A percentile compares a stretch with the other conserved stretches of the same genome.
Conservation (phyloP, 2,329 filamentous ascomycete species). For the Phialophora macrospora region DNA sequence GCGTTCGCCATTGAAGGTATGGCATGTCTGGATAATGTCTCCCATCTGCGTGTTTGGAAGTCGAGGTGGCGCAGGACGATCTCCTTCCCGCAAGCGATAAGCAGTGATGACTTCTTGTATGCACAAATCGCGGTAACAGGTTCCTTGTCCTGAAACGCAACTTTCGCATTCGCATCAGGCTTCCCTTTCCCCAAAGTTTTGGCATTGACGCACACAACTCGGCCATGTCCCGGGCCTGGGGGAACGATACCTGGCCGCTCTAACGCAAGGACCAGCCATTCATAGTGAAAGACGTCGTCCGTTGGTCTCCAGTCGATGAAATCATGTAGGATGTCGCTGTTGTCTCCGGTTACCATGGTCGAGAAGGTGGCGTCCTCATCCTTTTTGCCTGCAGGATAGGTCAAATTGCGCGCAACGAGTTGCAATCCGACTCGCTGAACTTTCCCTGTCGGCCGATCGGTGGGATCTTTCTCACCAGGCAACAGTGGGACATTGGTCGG, state of each 20-base stretch:
- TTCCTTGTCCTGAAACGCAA: conserved; percentile 22
- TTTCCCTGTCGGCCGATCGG: conserved; percentile 8
- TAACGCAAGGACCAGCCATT: conserved; percentile 38
- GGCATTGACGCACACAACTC: conserved; percentile 33
- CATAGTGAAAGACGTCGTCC: conserved; percentile 32
- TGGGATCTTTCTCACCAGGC: neutral
- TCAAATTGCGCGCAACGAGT: conserved; percentile 21
- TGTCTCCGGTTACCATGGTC: conserved; percentile 30
- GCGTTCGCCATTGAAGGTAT: conserved; percentile 57
- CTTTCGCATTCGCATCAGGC: conserved; percentile 19
- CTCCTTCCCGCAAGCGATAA: conserved; percentile 54
- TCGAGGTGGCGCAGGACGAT: conserved; percentile 53
- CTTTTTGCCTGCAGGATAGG: conserved; percentile 4
- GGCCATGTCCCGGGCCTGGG: conserved; percentile 18
- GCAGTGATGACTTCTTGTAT: conserved; percentile 51
- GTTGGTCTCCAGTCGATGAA: conserved; percentile 36
- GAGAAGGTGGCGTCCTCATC: conserved; percentile 6
- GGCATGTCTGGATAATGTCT: conserved; percentile 45
- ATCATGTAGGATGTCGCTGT: conserved; percentile 31
- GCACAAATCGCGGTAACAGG: conserved; percentile 40
- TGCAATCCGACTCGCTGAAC: conserved; percentile 25
- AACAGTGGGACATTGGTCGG: neutral
- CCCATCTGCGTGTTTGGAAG: conserved; percentile 50
- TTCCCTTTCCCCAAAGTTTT: conserved; percentile 33
- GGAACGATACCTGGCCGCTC: conserved; percentile 21